phyloP scores from a whole-genome alignment of 257 asterid genomes.

The Ehretia macrophylla region DNA sequence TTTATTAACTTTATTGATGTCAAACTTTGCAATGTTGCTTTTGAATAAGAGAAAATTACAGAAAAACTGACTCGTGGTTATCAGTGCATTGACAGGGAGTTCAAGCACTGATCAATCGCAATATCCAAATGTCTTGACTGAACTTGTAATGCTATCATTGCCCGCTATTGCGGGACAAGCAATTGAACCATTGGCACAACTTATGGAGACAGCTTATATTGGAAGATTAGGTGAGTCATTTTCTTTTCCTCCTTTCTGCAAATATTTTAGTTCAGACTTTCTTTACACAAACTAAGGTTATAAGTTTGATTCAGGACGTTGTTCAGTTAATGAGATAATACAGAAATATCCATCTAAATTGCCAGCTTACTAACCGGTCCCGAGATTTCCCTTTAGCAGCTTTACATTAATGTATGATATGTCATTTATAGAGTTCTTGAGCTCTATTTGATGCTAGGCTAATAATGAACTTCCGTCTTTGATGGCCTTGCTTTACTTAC shows the following conservation, averaged over 20 bases:
- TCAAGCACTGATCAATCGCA: conserved; percentile 7
- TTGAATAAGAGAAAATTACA: not conserved
- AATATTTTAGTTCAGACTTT: not conserved
- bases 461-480: no score
- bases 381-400: not conserved
- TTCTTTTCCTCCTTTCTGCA: not conserved
- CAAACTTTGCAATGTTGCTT: not conserved
- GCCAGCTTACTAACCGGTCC: not conserved
- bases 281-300: not conserved
- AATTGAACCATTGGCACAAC: conserved; percentile 44
- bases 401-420: no score
- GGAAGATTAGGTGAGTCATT: conserved; percentile 36
- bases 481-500: no score
- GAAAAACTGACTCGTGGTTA: conserved; percentile 8
- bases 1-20: not conserved
- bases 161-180: conserved; percentile 54
- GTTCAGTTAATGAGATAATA: not conserved
- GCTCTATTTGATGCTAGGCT: no score
- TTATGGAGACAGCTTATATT: conserved; percentile 44
- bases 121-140: conserved; percentile 26
- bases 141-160: conserved; percentile 31
- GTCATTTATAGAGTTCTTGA: no score
- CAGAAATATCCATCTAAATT: not conserved
- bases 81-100: conserved; percentile 30
- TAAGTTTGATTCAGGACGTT: not conserved